phyloP scores from a whole-genome alignment of 2,329 filamentous ascomycete species.

The Verticillium zaregamsianum region DNA sequence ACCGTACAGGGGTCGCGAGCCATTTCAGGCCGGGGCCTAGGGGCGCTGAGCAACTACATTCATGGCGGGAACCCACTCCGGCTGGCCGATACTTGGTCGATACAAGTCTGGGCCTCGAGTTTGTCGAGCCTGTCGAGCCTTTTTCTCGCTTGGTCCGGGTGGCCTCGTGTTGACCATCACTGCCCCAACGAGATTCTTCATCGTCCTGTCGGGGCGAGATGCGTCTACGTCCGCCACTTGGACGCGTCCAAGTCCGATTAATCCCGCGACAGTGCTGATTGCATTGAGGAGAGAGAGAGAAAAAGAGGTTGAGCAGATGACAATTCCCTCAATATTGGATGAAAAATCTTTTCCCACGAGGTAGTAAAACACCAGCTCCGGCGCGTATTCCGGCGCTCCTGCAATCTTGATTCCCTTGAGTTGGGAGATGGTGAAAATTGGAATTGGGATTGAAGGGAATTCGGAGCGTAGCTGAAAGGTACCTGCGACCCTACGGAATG shows the following conservation, averaged over 20 bases:
- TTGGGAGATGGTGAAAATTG: not conserved
- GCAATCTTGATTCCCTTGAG: not conserved
- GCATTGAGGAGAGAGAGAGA: not conserved
- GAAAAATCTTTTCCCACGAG: not conserved
- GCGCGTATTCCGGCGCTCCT: not conserved
- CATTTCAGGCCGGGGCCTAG: not conserved
- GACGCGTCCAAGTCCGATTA: not conserved
- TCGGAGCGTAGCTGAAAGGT: not conserved
- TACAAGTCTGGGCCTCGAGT: conserved; percentile 11
- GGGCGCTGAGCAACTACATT: not conserved
- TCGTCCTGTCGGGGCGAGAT: not conserved
- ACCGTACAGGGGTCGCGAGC: not conserved
- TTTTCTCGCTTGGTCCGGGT: not conserved
- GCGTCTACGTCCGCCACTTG: not conserved
- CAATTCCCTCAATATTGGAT: not conserved
- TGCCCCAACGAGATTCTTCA: not conserved
- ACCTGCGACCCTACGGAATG: not conserved
- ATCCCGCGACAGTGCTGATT: not conserved
- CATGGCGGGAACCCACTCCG: not conserved
- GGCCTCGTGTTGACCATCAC: not conserved
- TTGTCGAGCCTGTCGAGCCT: not conserved
- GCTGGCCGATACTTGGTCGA: conserved; percentile 7
- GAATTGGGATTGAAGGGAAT: not conserved
- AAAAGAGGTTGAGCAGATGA: not conserved
- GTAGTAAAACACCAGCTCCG: not conserved